Evolutionary conservation across 352 stramenopile species (phyloP).

Genomic region (Globisporangium camurandrum): DNA sequence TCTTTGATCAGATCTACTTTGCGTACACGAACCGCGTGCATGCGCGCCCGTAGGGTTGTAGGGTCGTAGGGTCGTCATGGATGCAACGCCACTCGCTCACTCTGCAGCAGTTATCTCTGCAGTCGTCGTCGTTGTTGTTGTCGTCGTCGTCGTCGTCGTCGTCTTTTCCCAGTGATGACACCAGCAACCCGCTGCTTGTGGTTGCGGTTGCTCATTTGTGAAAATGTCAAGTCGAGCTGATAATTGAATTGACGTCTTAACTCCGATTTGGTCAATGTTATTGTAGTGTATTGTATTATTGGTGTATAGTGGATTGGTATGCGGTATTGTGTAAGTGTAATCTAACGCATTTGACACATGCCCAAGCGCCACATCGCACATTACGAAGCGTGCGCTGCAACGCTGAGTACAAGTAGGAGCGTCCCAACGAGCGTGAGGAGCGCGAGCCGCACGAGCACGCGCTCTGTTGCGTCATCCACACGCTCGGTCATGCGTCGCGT

Average conservation of each 20-base stretch:
- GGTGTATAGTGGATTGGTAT: too few relatives aligned
- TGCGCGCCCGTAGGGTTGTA: slow-evolving; percentile 24
- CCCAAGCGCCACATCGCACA: too few relatives aligned
- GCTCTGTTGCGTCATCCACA: slow-evolving; percentile 29
- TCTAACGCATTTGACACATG: too few relatives aligned
- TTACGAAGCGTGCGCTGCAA: slow-evolving; percentile 21
- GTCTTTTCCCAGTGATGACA: too few relatives aligned
- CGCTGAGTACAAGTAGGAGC: slow-evolving; percentile 24
- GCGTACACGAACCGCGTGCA: slow-evolving; percentile 69
- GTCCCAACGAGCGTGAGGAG: slow-evolving; percentile 21
- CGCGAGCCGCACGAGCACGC: slow-evolving; percentile 25
- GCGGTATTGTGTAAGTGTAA: background rate
- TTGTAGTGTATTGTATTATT: too few relatives aligned
- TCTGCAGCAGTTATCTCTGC: too few relatives aligned
- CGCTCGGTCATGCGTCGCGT: slow-evolving; percentile 23
- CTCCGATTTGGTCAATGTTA: too few relatives aligned
- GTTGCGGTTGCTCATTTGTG: background rate
- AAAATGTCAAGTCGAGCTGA: background rate
- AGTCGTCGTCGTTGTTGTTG: slow-evolving; percentile 31
- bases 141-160: background rate
- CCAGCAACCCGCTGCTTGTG: background rate
- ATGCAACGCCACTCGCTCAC: background rate
- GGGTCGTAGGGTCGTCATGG: background rate
- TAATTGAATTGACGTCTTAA: too few relatives aligned
- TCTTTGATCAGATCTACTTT: slow-evolving; percentile 87